These are phyloP conservation scores for Plectosphaerella cucumerina DNA, from an alignment of 2,329 filamentous ascomycete genomes.

Conservation along the genomic window DNA sequence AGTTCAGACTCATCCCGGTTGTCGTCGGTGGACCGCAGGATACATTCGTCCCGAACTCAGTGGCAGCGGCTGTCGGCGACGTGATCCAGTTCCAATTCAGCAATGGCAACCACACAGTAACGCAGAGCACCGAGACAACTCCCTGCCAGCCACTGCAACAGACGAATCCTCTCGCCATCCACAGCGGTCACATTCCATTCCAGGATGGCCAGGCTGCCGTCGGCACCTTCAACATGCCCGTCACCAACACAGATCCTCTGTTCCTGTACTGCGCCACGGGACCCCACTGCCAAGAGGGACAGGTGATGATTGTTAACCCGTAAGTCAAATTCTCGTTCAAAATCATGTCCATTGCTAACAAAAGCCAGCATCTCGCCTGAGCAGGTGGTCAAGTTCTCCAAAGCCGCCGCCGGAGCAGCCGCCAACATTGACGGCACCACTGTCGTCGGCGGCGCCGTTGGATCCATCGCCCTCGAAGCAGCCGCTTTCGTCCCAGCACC, in stretches of 20 bases:
- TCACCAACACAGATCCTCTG: constrained; percentile 66
- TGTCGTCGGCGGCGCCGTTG: constrained; percentile 21
- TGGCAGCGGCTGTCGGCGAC: constrained; percentile 58
- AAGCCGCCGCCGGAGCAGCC: constrained; percentile 13
- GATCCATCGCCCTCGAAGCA: constrained; percentile 20
- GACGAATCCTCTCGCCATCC: constrained; percentile 50
- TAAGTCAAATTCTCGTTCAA: not conserved
- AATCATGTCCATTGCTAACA: constrained; percentile 7
- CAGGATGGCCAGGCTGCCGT: constrained; percentile 56
- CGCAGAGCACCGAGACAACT: constrained; percentile 69
- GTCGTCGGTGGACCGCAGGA: constrained; percentile 56
- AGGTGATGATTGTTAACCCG: constrained; percentile 70
- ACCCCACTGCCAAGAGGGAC: constrained; percentile 70
- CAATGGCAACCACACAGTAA: constrained; percentile 71
- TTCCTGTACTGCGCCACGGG: constrained; percentile 77
- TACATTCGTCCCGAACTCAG: constrained; percentile 56
- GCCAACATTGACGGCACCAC: constrained; percentile 20
- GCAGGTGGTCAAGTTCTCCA: constrained; percentile 24
- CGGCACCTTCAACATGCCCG: constrained; percentile 58
- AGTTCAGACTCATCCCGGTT: constrained; percentile 50
- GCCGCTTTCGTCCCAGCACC: constrained; percentile 22
- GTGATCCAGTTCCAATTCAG: constrained; percentile 66
- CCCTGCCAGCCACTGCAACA: constrained; percentile 57
- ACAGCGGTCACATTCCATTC: constrained; percentile 64
- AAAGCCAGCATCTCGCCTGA: constrained; percentile 15